Base-by-base conservation (phyloP, 139 green algal genomes). In the Chlamydomonas sp. region DNA sequence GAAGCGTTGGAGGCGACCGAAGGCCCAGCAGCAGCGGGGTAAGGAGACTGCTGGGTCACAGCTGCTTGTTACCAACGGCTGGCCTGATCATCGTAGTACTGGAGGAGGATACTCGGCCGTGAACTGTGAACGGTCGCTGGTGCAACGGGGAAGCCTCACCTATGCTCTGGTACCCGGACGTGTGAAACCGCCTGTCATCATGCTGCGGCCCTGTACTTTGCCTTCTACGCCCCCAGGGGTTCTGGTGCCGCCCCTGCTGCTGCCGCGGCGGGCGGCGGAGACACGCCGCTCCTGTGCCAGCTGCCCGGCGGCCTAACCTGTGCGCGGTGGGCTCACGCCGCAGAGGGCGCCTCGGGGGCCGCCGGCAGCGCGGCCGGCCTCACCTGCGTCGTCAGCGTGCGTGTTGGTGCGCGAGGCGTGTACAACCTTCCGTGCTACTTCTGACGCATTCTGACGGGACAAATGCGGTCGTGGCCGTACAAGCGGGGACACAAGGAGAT, bases 381-480 rank as follows among this genome's bases (percentile, higher is more conserved):
- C 0, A 8, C 71, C 57, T 72, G 63, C 18, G 71, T 90, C 4
- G 67, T 90, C n/a, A 78, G 58, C 4, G 69, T 77, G 31, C 79
- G 79, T 0, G 63, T 83, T 18, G 79, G 86, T 1, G 58, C n/a
- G 16, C 20, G 5, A 7, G 79, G 73, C 9, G 58, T 90, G n/a
- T 86, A 90, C 20, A 82, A 87, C 63, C 63, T 90, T 57, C 79
- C 79, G 0, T 82, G 63, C 49, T 90, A 77, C 71, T 74, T 83
- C 31, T 81, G 78, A 60, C 75, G 72, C 66, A 71, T 71, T 12
- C 17, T 12, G 12, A 20, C 12, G 12, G 15, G 66, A 12, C 17
- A 12, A 15, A 3, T 15, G 66, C 66, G 12, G 66, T 15, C 66
- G 31, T 49, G 31, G 31, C 31, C 31, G 31, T 49, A 49, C 31